A percentile compares a stretch with the other conserved stretches of the same genome.
These are phyloP conservation scores for Penicillium roqueforti DNA, from an alignment of 495 filamentous ascomycete genomes.

Conservation along the genomic window DNA sequence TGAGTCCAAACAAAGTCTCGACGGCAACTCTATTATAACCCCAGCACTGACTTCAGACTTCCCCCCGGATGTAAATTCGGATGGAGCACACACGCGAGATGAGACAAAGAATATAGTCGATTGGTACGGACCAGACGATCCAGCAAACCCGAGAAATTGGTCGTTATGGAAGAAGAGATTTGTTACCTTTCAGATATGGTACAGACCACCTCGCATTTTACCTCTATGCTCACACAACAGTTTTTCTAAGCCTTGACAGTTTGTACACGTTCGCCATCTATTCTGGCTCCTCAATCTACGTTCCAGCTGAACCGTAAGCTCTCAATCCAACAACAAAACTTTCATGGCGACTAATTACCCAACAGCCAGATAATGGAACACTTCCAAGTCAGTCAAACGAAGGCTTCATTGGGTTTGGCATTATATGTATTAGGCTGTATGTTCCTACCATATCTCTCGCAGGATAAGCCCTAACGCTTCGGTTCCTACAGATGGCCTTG, in stretches of 20 bases:
- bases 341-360: not conserved
- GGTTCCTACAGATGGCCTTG: not conserved
- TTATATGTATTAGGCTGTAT: conserved; percentile 48
- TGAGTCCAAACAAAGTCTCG: not conserved
- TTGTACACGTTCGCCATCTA: not conserved
- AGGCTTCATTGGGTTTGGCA: conserved; percentile 32
- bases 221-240: not conserved
- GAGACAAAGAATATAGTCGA: not conserved
- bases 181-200: not conserved
- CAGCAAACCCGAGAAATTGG: not conserved
- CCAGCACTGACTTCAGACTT: too few relatives aligned
- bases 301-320: not conserved
- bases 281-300: not conserved
- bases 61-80: too few relatives aligned
- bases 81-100: too few relatives aligned
- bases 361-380: not conserved
- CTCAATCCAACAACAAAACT: not conserved
- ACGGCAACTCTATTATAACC: not conserved
- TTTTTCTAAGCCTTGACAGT: not conserved
- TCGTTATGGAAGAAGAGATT: not conserved
- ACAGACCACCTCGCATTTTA: not conserved
- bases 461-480: not conserved
- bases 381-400: not conserved
- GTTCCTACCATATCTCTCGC: not conserved
- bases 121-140: not conserved